Evolutionary conservation across 371 early-diverging fungal genomes (phyloP), one percentile per base, ranked within the genome.

Genomic region (Mucor lusitanicus): DNA sequence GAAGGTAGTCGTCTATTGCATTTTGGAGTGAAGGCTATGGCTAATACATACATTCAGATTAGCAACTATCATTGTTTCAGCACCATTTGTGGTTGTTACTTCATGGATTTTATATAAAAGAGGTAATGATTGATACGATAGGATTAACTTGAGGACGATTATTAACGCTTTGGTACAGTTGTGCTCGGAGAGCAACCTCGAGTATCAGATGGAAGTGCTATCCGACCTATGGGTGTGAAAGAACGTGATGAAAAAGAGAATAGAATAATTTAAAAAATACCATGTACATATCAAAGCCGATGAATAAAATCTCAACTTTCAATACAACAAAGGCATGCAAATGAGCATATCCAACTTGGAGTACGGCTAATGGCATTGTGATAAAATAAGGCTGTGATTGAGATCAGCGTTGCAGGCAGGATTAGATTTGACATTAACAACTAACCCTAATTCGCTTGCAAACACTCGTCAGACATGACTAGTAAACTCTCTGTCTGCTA

Each of bases 41-140:
- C 27, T 54, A 19, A 50, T n/a, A 1, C 27, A 1, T 0, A 4
- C 19, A 9, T 19, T 40, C 64, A 82, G 83, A 68, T 66, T 82
- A 50, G 74, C 75, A 32, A 80, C 80, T 0, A 70, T 82, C 32
- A 82, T 82, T 48, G 77, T 82, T 3, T 71, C 83, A 4, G 77
- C 73, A n/a, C 83, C 83, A 11, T 73, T 82, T 61, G 71, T 71
- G 19, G 78, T 79, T 9, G 74, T 70, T 5, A 82, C 83, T 17
- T 62, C 77, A 25, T 82, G 78, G 76, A 82, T 82, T 53, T 59
- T 82, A 25, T 82, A 82, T 61, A 82, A 82, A 54, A 69, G 83
- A 73, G 65, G 83, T 73, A 78, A 69, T 28, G 17, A 30, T 40
- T 12, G 28, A 9, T 15, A 50, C 30, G 8, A 59, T 6, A 25